phyloP scores from a whole-genome alignment of 1,284 basidiomycete species.

The Mycosarcoma mackinlayi region DNA sequence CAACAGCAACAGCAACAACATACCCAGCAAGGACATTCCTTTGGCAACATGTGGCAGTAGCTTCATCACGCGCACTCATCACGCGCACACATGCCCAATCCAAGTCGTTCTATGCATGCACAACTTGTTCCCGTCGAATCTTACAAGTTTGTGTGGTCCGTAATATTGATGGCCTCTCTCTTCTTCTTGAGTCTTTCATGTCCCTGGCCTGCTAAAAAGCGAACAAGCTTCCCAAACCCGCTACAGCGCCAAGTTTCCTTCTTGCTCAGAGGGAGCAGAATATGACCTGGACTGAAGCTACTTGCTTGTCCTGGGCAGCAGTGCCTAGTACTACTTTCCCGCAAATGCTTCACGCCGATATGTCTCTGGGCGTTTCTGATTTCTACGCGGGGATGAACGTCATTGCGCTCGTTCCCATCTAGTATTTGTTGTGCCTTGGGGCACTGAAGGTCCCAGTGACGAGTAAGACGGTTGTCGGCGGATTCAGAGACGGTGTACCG shows the following conservation, averaged over 20 bases:
- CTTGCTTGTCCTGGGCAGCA: constrained; percentile 56
- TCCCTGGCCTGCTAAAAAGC: too few relatives aligned
- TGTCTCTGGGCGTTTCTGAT: constrained; percentile 54
- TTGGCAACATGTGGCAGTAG: constrained; percentile 32
- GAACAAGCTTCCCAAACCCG: too few relatives aligned
- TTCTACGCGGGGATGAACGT: constrained; percentile 62
- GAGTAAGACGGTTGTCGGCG: too few relatives aligned
- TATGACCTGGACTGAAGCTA: constrained; percentile 72
- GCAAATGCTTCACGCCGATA: constrained; percentile 50
- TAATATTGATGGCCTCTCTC: too few relatives aligned
- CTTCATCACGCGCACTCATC: background rate
- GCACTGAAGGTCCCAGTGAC: too few relatives aligned
- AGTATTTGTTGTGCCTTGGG: too few relatives aligned
- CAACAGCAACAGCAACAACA: constrained; percentile 33
- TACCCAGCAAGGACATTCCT: constrained; percentile 35
- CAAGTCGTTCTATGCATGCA: too few relatives aligned
- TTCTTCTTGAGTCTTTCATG: too few relatives aligned
- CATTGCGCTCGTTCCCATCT: constrained; percentile 53
- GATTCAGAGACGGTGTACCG: too few relatives aligned
- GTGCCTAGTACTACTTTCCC: constrained; percentile 63
- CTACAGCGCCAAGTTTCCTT: constrained; percentile 71
- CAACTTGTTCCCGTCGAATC: too few relatives aligned
- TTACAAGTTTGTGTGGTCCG: too few relatives aligned
- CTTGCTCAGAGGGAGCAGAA: constrained; percentile 78
- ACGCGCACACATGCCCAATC: too few relatives aligned